Conservation (phyloP, 2,329 filamentous ascomycete genomes). For the Chaetothyriales sp. region DNA sequence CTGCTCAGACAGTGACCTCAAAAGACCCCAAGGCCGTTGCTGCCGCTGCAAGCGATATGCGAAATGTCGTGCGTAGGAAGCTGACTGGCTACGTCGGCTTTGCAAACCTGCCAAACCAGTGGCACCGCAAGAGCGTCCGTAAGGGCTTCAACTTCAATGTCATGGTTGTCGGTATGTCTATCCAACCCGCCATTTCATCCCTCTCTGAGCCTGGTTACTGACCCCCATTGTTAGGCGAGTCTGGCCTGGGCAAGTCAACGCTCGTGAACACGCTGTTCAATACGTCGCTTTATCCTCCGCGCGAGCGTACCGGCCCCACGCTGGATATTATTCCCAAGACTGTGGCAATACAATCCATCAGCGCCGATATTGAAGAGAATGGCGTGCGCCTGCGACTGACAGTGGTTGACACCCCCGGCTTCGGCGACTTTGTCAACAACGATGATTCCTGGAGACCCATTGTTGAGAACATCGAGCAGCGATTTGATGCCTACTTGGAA, state of each 20-base stretch:
- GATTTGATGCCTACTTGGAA: slow-evolving; percentile 94
- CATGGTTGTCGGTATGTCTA: slow-evolving; percentile 90
- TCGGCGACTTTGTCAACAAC: slow-evolving; percentile 99
- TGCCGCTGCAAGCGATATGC: slow-evolving; percentile 51
- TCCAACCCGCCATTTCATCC: neutral
- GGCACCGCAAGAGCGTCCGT: slow-evolving; percentile 99
- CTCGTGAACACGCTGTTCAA: slow-evolving; percentile 99
- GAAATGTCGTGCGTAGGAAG: slow-evolving; percentile 96
- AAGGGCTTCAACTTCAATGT: slow-evolving; percentile 99
- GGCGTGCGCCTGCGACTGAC: slow-evolving; percentile 91
- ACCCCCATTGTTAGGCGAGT: slow-evolving; percentile 61
- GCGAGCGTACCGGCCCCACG: slow-evolving; percentile 94
- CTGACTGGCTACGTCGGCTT: slow-evolving; percentile 97
- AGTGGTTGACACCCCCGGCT: slow-evolving; percentile 93
- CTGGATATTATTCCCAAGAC: slow-evolving; percentile 98
- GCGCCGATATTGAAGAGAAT: slow-evolving; percentile 94
- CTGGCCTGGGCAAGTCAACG: slow-evolving; percentile 95
- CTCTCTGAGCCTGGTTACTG: neutral
- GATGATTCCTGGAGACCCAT: slow-evolving; percentile 99
- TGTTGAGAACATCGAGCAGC: slow-evolving; percentile 98
- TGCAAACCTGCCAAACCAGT: slow-evolving; percentile 97
- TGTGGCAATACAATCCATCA: slow-evolving; percentile 86
- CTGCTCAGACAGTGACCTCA: slow-evolving; percentile 45
- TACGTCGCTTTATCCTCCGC: slow-evolving; percentile 94
- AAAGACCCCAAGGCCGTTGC: slow-evolving; percentile 47